Conservation (phyloP, 352 stramenopile genomes). For the Phytophthora ramorum region DNA sequence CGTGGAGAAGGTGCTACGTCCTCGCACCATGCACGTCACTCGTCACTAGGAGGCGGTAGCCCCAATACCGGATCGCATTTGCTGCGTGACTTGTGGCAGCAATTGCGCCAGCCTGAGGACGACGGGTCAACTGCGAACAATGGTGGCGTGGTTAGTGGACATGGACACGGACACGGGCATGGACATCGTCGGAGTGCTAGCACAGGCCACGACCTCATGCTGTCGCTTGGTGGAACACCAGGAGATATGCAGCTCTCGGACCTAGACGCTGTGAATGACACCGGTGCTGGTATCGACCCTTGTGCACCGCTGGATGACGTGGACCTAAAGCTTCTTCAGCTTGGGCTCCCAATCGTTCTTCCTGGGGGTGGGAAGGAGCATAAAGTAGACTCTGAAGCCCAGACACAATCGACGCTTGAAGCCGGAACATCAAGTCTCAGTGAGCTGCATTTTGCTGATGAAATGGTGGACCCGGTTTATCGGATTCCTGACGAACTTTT, state of each 20-base stretch:
- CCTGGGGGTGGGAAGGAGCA: conserved; percentile 14
- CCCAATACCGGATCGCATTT: conserved; percentile 61
- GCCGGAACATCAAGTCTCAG: conserved; percentile 1
- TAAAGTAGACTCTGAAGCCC: conserved; percentile 11
- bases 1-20: conserved; percentile 18
- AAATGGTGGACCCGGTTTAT: conserved; percentile 56
- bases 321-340: conserved; percentile 63
- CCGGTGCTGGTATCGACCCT: conserved; percentile 17
- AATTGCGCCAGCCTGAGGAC: conserved; percentile 74
- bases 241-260: conserved; percentile 49
- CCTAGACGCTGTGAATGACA: conserved; percentile 39
- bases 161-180: conserved; percentile 19
- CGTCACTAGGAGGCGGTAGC: conserved; percentile 41
- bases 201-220: conserved; percentile 37
- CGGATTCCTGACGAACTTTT: conserved; percentile 29
- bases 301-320: conserved; percentile 57
- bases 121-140: conserved; percentile 37
- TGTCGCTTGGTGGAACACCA: conserved; percentile 18
- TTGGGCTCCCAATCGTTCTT: conserved; percentile 56
- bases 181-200: conserved; percentile 33
- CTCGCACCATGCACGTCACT: conserved; percentile 36
- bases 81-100: conserved; percentile 82
- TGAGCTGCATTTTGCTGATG: conserved; percentile 38
- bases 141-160: conserved; percentile 17
- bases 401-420: not conserved